phyloP scores from a whole-genome alignment of 1,139 yeast genomes.

The Protomyces inundatus region DNA sequence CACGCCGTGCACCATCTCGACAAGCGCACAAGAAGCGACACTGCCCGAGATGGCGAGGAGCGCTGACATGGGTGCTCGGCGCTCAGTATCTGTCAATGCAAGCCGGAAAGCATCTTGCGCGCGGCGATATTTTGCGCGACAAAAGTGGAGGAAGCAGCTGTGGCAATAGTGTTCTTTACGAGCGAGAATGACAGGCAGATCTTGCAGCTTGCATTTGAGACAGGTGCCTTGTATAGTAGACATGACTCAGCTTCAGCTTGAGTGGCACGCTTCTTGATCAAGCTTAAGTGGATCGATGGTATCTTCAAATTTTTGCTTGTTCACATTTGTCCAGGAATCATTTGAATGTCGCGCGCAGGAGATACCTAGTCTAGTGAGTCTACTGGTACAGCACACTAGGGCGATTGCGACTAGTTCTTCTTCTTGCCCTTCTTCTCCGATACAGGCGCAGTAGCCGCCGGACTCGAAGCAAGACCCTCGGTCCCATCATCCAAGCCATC shows the following conservation, averaged over 20 bases:
- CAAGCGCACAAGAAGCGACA: constrained; percentile 8
- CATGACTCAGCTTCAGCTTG: no score
- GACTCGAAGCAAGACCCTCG: background rate
- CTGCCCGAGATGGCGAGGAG: constrained; percentile 22
- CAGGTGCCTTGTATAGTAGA: background rate
- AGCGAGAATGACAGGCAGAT: background rate
- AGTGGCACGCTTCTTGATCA: no score
- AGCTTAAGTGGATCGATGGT: no score
- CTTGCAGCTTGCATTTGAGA: constrained; percentile 11
- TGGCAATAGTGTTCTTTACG: constrained; percentile 19
- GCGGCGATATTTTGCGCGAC: constrained; percentile 13
- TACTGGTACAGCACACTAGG: no score
- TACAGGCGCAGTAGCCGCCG: background rate
- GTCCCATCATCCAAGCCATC: constrained; percentile 6
- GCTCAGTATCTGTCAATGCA: background rate
- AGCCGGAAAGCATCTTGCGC: constrained; percentile 19
- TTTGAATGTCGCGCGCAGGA: no score
- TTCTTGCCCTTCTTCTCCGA: background rate
- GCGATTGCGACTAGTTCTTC: background rate
- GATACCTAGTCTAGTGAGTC: no score
- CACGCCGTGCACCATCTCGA: constrained; percentile 19
- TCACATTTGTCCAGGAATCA: no score
- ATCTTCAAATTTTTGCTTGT: no score
- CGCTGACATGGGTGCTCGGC: background rate
- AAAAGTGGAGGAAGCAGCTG: constrained; percentile 15